A percentile compares a stretch with the other conserved stretches of the same genome.
Evolutionary conservation across 179 eudicot genomes (phyloP).

Genomic region (Spinacia oleracea): DNA sequence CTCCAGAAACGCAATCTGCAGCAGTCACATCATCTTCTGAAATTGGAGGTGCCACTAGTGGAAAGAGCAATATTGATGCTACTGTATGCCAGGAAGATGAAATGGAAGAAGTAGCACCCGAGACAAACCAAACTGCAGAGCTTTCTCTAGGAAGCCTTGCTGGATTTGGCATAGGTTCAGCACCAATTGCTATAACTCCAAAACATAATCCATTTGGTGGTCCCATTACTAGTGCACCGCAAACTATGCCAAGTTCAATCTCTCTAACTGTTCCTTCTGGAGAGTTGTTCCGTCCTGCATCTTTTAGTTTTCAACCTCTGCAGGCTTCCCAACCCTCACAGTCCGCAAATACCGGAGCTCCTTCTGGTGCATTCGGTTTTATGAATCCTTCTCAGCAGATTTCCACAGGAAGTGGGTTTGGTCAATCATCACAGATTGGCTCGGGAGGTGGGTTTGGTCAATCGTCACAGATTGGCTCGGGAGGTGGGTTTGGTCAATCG

Average conservation of each 20-base stretch:
- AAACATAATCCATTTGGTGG: slow-evolving; percentile 79
- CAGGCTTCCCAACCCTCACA: slow-evolving; percentile 59
- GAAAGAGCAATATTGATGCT: slow-evolving; percentile 36
- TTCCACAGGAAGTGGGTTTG: slow-evolving; percentile 58
- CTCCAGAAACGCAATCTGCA: slow-evolving; percentile 39
- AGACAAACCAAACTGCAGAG: slow-evolving; percentile 50
- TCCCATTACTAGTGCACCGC: slow-evolving; percentile 30
- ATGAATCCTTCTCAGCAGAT: slow-evolving; percentile 46
- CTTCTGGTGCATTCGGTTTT: slow-evolving; percentile 53
- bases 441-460: slow-evolving; percentile 73
- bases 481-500: slow-evolving; percentile 77
- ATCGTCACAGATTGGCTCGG: slow-evolving; percentile 56
- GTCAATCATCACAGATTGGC: too few species aligned
- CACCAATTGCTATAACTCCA: slow-evolving; percentile 41
- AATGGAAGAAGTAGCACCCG: slow-evolving; percentile 99
- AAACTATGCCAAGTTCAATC: slow-evolving; percentile 32
- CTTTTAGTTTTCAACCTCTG: slow-evolving; percentile 70
- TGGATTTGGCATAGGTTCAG: slow-evolving; percentile 81
- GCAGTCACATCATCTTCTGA: slow-evolving; percentile 24
- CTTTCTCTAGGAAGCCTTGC: slow-evolving; percentile 63
- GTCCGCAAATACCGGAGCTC: slow-evolving; percentile 40
- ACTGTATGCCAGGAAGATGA: slow-evolving; percentile 68
- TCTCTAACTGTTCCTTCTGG: slow-evolving; percentile 56
- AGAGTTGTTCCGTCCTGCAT: slow-evolving; percentile 87
- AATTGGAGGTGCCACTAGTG: slow-evolving; percentile 35